phyloP scores from a whole-genome alignment of 805 yeast genomes.

The Ascoidea tarda region DNA sequence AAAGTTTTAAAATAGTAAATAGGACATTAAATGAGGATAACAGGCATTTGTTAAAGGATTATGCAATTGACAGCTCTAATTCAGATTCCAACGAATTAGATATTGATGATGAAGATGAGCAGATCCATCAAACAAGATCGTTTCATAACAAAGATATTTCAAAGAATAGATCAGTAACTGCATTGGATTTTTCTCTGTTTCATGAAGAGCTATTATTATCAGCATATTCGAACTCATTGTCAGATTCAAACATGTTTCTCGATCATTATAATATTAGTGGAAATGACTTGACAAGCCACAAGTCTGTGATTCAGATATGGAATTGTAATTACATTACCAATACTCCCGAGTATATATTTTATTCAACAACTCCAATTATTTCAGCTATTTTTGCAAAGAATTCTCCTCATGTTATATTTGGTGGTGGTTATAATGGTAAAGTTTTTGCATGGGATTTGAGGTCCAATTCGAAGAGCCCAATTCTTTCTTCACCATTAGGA shows the following conservation, averaged over 20 bases:
- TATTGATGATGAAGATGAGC: not conserved
- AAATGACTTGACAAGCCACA: conserved; percentile 1
- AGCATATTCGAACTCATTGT: conserved; percentile 1
- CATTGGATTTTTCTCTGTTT: conserved; percentile 11
- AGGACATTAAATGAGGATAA: conserved; percentile 4
- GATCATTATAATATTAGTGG: not conserved
- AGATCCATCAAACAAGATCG: conserved; percentile 1
- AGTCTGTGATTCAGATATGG: conserved; percentile 20
- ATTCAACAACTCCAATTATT: conserved; percentile 19
- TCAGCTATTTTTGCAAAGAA: conserved; percentile 19
- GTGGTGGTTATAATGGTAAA: conserved; percentile 25
- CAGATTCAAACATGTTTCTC: not conserved
- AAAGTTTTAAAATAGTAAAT: conserved; percentile 8
- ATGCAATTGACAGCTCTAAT: not conserved
- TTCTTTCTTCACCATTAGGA: not conserved
- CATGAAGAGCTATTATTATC: conserved; percentile 9
- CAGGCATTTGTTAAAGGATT: not conserved
- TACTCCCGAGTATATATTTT: conserved; percentile 20
- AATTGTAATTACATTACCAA: conserved; percentile 9
- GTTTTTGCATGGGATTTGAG: conserved; percentile 26
- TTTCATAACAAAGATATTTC: conserved; percentile 2
- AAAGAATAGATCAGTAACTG: conserved; percentile 4
- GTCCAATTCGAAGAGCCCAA: not conserved
- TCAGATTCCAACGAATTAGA: not conserved
- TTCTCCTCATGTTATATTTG: conserved; percentile 20